A percentile compares a stretch with the other conserved stretches of the same genome.
Evolutionary conservation across 768 basidiomycete species (phyloP).

Genomic region (Sarcomyxa edulis): DNA sequence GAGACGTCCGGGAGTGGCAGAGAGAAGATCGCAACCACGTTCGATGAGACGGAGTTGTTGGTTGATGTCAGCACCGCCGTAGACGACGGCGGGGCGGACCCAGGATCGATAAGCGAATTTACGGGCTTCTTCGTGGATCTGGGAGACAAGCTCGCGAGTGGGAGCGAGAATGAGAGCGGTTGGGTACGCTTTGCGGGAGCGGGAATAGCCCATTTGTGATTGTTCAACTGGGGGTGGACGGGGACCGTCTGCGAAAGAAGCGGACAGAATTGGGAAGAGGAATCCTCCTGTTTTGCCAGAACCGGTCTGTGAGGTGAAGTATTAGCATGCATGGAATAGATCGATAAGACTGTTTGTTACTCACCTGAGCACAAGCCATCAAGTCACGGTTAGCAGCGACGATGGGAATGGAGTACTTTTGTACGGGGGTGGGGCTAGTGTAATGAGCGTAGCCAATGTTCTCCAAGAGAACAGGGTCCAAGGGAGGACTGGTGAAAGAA

Average conservation of each 20-base stretch:
- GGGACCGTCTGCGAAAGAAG: conserved; percentile 84
- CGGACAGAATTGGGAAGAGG: conserved; percentile 97
- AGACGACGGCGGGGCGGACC: conserved; percentile 98
- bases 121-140: conserved; percentile 98
- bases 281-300: conserved; percentile 99
- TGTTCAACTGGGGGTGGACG: conserved; percentile 55
- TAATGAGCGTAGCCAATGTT: conserved; percentile 94
- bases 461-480: conserved; percentile 91
- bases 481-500: conserved; percentile 81
- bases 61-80: conserved; percentile 98
- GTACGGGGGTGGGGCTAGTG: conserved; percentile 94
- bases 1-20: conserved; percentile 95
- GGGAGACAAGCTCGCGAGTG: conserved; percentile 96
- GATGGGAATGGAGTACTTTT: conserved; percentile 99
- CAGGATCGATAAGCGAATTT: conserved; percentile 99
- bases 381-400: conserved; percentile 85
- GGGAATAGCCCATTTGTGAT: conserved; percentile 45
- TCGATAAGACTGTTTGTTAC: conserved; percentile 15
- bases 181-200: conserved; percentile 87
- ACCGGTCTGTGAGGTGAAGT: conserved; percentile 71
- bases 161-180: conserved; percentile 97
- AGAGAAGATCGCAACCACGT: conserved; percentile 94
- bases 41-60: conserved; percentile 92
- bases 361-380: conserved; percentile 92
- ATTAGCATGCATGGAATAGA: conserved; percentile 10